phyloP scores from a whole-genome alignment of 352 stramenopile genomes.

The Pythium vanterpoolii region DNA sequence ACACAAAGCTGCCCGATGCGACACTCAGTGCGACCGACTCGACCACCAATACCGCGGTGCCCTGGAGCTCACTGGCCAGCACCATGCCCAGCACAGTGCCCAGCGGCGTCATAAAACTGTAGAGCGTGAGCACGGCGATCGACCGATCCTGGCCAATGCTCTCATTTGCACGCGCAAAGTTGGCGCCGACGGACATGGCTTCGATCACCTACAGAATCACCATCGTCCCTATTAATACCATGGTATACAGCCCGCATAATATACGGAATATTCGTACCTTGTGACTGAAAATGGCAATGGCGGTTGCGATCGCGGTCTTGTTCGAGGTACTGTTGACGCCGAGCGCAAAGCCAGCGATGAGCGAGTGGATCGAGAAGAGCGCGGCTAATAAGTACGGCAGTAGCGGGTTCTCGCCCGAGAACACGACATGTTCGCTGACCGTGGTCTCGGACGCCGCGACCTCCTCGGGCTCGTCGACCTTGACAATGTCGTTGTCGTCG shows the following conservation, averaged over 20 bases:
- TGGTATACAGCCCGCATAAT: too few relatives aligned
- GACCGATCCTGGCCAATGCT: conserved; percentile 43
- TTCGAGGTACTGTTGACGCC: conserved; percentile 53
- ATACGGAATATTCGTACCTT: conserved; percentile 36
- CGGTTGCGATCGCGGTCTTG: conserved; percentile 49
- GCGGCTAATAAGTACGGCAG: conserved; percentile 60
- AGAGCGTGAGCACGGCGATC: conserved; percentile 49
- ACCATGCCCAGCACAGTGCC: conserved; percentile 62
- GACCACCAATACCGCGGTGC: conserved; percentile 33
- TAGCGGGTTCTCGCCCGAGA: conserved; percentile 51
- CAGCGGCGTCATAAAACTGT: conserved; percentile 67
- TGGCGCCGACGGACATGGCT: conserved; percentile 58
- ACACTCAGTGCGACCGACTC: conserved; percentile 50
- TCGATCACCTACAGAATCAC: conserved; percentile 42
- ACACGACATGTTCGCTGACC: conserved; percentile 60
- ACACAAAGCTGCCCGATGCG: conserved; percentile 64
- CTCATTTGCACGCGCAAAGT: conserved; percentile 55
- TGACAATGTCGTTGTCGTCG: conserved; percentile 5
- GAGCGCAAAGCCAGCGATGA: conserved; percentile 62
- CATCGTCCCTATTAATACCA: neutral
- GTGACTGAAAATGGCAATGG: conserved; percentile 64
- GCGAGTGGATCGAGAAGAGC: conserved; percentile 64
- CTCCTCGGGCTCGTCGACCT: conserved; percentile 9
- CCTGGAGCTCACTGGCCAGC: conserved; percentile 40
- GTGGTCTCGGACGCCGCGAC: conserved; percentile 28